Evolutionary conservation across 2,329 filamentous ascomycete species (phyloP).

Genomic region (Pleomassaria siparia): DNA sequence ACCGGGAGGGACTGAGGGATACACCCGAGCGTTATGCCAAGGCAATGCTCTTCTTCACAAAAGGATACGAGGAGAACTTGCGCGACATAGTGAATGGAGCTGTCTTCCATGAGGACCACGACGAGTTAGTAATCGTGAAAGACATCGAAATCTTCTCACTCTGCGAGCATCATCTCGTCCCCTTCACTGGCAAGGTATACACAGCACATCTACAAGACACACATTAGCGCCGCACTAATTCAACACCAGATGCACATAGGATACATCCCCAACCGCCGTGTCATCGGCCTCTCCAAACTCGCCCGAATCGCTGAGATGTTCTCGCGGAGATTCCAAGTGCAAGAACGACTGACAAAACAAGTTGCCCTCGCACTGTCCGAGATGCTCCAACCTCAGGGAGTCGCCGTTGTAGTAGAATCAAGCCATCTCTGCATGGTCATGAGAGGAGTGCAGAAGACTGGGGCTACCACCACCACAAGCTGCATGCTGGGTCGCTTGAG

Average conservation of each 20-base stretch:
- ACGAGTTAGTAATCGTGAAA: slow-evolving; percentile 96
- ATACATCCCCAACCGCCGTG: slow-evolving; percentile 88
- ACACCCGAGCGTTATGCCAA: slow-evolving; percentile 88
- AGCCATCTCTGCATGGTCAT: slow-evolving; percentile 98
- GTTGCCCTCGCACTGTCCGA: slow-evolving; percentile 93
- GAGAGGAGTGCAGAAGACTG: slow-evolving; percentile 94
- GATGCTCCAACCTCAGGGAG: slow-evolving; percentile 88
- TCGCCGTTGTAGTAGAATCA: slow-evolving; percentile 96
- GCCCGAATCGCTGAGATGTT: slow-evolving; percentile 98
- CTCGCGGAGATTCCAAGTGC: slow-evolving; percentile 86
- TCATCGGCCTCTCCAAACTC: slow-evolving; percentile 93
- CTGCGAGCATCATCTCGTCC: slow-evolving; percentile 96
- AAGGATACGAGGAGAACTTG: slow-evolving; percentile 95
- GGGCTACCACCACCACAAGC: slow-evolving; percentile 85
- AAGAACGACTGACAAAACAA: slow-evolving; percentile 94
- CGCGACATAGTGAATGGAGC: slow-evolving; percentile 89
- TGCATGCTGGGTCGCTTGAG: slow-evolving; percentile 98
- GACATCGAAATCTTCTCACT: slow-evolving; percentile 94
- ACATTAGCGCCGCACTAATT: slow-evolving; percentile 9
- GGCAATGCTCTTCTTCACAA: slow-evolving; percentile 93
- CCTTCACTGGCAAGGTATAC: slow-evolving; percentile 86
- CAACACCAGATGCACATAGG: slow-evolving; percentile 87
- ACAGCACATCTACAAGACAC: slow-evolving; percentile 3
- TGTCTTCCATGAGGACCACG: slow-evolving; percentile 94
- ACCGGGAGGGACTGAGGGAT: slow-evolving; percentile 63